Conservation (phyloP, 371 early-diverging fungal genomes). For the Basidiobolus meristosporus region DNA sequence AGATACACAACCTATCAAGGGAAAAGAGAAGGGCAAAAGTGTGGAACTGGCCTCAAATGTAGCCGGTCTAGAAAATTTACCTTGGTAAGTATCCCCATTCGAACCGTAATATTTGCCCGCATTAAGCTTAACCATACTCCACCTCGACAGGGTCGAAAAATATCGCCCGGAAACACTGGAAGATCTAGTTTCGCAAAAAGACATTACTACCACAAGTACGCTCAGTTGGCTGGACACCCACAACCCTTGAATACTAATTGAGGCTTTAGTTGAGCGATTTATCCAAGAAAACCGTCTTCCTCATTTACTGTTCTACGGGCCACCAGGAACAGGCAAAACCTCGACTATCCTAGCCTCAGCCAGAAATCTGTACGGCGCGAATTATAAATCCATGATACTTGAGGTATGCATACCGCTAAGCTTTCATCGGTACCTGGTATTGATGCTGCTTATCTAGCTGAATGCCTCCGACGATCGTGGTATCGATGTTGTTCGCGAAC, state of each 20-base stretch:
- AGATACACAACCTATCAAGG: too few species aligned
- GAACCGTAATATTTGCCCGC: background rate
- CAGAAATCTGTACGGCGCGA: slow-evolving; percentile 61
- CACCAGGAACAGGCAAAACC: slow-evolving; percentile 98
- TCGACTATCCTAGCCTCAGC: slow-evolving; percentile 89
- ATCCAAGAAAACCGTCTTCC: slow-evolving; percentile 84
- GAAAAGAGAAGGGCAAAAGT: too few species aligned
- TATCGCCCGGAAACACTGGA: slow-evolving; percentile 72
- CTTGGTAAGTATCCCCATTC: background rate
- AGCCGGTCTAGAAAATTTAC: too few species aligned
- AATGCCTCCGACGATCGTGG: slow-evolving; percentile 99
- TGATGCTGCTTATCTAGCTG: too few species aligned
- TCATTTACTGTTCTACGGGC: slow-evolving; percentile 97
- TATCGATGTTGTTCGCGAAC: slow-evolving; percentile 96
- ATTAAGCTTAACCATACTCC: background rate
- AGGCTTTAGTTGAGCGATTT: slow-evolving; percentile 48
- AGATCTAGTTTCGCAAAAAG: slow-evolving; percentile 80
- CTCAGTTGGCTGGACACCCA: background rate
- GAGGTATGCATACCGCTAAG: slow-evolving; percentile 28
- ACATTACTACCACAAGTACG: slow-evolving; percentile 76
- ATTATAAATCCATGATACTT: slow-evolving; percentile 66
- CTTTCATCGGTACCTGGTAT: background rate
- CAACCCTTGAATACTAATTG: background rate
- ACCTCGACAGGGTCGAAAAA: slow-evolving; percentile 74
- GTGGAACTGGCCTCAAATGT: too few species aligned